Evolutionary conservation across 164 flowering plant species (phyloP), one percentile per base, ranked within the genome.

Genomic region (Tinospora cordifolia): DNA sequence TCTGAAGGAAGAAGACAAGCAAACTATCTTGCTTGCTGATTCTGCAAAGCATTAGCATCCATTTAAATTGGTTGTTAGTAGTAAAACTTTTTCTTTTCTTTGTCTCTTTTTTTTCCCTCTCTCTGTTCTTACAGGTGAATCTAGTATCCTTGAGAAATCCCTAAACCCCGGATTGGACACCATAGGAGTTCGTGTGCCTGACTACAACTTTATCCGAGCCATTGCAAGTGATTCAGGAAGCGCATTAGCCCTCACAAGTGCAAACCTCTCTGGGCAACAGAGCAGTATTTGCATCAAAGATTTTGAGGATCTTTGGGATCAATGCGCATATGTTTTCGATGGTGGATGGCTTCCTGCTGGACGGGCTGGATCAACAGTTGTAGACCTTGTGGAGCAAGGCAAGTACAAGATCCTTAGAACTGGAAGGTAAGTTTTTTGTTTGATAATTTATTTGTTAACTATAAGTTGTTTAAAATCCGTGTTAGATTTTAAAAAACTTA

Each of bases 171-270:
- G 99, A 69, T 73, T 87, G 68, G 93, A 86, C 25, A 95, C 90
- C 77, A 81, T 95, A 64, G 99, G 98, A 57, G 90, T 94, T 27
- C 87, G 98, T 69, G 99, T 95, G 62, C 99, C 99, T 39, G 91
- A 90, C 71, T 78, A 70, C 72, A 71, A 87, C 71, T 95, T 92
- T 74, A 88, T 95, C 24, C 85, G 94, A 77, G 74, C 41, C 40
- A 77, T 95, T 75, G 82, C 93, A 44, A 86, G 87, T 70, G 92
- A 92, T 72, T 84, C 85, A 47, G 82, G 85, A 74, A 91, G 86
- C 78, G 98, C 98, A 8, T 67, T 92, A 72, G 96, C 99, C 65
- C 94, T 95, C 62, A 92, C 98, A 11, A 91, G 98, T 76, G 98
- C 96, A 70, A 92, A 95, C 78, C 76, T 88, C 39, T 90, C 90